phyloP scores from a whole-genome alignment of 2,329 filamentous ascomycete genomes.

The Huntiella abstrusa region DNA sequence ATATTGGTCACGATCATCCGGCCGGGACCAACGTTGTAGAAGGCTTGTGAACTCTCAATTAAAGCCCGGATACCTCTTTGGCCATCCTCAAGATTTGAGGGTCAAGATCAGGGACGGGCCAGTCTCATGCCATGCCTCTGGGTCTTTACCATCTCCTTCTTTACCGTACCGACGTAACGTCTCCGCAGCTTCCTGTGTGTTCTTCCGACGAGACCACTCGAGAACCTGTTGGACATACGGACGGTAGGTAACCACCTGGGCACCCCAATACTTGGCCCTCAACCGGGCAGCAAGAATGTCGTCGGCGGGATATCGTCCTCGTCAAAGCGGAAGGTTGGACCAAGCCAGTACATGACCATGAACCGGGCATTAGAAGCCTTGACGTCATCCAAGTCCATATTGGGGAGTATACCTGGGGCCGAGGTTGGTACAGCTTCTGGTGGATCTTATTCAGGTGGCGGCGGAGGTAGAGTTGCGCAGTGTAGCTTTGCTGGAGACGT shows the following conservation, averaged over 20 bases:
- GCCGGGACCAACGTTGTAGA: constrained; percentile 42
- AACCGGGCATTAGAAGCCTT: constrained; percentile 14
- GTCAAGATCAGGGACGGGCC: constrained; percentile 23
- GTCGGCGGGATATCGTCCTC: constrained; percentile 47
- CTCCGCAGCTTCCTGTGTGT: constrained; percentile 20
- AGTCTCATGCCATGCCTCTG: not conserved
- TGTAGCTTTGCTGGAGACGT: constrained; percentile 38
- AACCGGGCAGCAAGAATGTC: constrained; percentile 71
- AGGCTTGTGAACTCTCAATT: constrained; percentile 69
- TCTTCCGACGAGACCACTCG: constrained; percentile 24
- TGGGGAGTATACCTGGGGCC: constrained; percentile 15
- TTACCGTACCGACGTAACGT: constrained; percentile 14
- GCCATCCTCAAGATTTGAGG: constrained; percentile 34
- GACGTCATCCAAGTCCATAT: constrained; percentile 25
- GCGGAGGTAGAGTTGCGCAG: constrained; percentile 43
- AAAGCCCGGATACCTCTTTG: constrained; percentile 51
- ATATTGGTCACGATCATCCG: constrained; percentile 85
- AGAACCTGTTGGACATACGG: constrained; percentile 47
- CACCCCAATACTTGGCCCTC: constrained; percentile 88
- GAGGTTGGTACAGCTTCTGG: constrained; percentile 32
- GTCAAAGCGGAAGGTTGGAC: constrained; percentile 33
- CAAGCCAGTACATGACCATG: constrained; percentile 26
- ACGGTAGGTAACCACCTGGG: constrained; percentile 72
- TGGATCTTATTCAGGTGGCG: constrained; percentile 48
- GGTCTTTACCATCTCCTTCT: not conserved